These are phyloP conservation scores for cucumber (Cucumis sativus) DNA, from an alignment of 306 rosid genomes.

Conservation along the genomic window DNA sequence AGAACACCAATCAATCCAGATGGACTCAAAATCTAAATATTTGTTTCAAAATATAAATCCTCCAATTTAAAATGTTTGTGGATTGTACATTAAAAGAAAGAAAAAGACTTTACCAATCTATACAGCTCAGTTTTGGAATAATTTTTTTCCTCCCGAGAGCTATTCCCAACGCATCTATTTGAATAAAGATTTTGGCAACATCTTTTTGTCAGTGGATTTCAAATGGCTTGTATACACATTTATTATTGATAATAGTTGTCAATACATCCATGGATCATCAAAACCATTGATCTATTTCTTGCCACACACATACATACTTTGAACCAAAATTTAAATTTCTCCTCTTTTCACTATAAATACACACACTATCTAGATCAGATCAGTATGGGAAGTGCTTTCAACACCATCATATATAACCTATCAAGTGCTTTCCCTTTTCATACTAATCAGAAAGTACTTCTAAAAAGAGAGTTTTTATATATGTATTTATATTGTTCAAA, in stretches of 20 bases:
- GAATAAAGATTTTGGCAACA: not conserved
- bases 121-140: not conserved
- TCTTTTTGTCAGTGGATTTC: not conserved
- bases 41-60: not conserved
- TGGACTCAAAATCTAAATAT: not conserved
- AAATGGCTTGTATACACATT: not conserved
- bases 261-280: not conserved
- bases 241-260: not conserved
- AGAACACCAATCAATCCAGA: too few species aligned
- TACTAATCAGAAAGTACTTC: not conserved
- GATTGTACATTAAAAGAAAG: too few species aligned
- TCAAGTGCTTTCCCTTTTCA: not conserved
- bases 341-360: not conserved
- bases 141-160: not conserved
- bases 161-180: not conserved
- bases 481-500: too few species aligned
- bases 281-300: not conserved
- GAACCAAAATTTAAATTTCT: not conserved
- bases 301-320: not conserved
- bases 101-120: not conserved
- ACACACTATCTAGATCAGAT: not conserved
- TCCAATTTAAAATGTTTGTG: not conserved
- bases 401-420: not conserved
- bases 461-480: not conserved
- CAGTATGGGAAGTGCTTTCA: not conserved